Percentiles rank a stretch among this genome's conserved stretches.
These are phyloP conservation scores for Chaetomiaceae sp. DNA, from an alignment of 2,329 filamentous ascomycete genomes.

Conservation along the genomic window DNA sequence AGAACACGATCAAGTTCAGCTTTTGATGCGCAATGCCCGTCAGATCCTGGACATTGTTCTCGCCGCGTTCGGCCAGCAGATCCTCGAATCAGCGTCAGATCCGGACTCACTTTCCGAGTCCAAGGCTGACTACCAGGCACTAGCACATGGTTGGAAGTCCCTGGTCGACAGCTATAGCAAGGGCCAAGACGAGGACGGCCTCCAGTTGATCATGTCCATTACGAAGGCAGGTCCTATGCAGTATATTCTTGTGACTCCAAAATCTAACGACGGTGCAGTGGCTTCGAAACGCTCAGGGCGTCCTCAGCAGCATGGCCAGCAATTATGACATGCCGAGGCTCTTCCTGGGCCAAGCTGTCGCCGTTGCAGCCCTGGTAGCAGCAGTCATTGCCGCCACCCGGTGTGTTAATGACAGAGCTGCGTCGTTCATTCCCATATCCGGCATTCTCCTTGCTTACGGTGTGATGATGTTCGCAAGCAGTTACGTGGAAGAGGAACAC, in stretches of 20 bases:
- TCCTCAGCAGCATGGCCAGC: conserved; percentile 86
- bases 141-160: conserved; percentile 66
- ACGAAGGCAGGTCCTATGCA: conserved; percentile 30
- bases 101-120: conserved; percentile 32
- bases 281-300: conserved; percentile 64
- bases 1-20: conserved; percentile 54
- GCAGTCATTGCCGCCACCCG: conserved; percentile 38
- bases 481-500: conserved; percentile 96
- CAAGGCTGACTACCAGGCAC: conserved; percentile 45
- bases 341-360: conserved; percentile 39
- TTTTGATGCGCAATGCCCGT: conserved; percentile 71
- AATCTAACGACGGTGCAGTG: conserved; percentile 43
- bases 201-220: too few species aligned
- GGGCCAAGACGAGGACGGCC: too few species aligned
- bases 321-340: conserved; percentile 77
- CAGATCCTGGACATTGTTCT: conserved; percentile 76
- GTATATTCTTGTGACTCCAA: too few species aligned
- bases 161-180: conserved; percentile 21
- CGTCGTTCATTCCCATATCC: conserved; percentile 40
- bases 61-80: conserved; percentile 58
- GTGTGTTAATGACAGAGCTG: conserved; percentile 22
- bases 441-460: conserved; percentile 61
- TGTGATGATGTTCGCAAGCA: conserved; percentile 95
- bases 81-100: conserved; percentile 34
- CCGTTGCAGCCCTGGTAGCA: conserved; percentile 34